Percentiles rank a stretch among this genome's conserved stretches.
Evolutionary conservation across 768 basidiomycete genomes (phyloP).

Genomic region (Calocybe gangraenosa): DNA sequence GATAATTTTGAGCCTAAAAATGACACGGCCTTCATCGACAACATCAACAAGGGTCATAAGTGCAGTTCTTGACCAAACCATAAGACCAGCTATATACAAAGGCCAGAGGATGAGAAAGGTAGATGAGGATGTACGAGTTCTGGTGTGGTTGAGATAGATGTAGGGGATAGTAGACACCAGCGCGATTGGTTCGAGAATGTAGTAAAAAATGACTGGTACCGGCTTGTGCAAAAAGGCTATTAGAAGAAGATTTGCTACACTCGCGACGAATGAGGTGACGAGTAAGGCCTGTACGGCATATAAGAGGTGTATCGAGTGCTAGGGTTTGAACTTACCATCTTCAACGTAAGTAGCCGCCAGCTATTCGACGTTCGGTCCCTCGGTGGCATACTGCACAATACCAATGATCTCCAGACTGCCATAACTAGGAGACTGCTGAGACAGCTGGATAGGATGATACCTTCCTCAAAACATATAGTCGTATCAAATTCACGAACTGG

Average conservation of each 20-base stretch:
- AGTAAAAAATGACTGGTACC: constrained; percentile 44
- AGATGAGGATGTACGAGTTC: constrained; percentile 66
- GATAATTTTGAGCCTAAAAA: constrained; percentile 42
- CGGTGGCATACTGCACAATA: constrained; percentile 20
- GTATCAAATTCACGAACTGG: constrained; percentile 62
- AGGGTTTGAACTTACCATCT: constrained; percentile 57
- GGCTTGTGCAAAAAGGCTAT: constrained; percentile 29
- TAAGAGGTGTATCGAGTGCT: neutral
- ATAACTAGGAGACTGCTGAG: constrained; percentile 42
- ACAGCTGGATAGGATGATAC: constrained; percentile 52
- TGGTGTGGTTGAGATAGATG: constrained; percentile 66
- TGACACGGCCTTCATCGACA: constrained; percentile 16
- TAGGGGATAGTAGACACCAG: constrained; percentile 45
- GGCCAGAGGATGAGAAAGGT: constrained; percentile 84
- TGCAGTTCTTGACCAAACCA: constrained; percentile 61
- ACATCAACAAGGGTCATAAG: constrained; percentile 25
- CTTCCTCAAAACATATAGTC: constrained; percentile 81
- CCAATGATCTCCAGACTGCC: constrained; percentile 32
- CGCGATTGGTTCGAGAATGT: constrained; percentile 56
- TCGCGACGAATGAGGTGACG: constrained; percentile 39
- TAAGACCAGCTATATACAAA: constrained; percentile 43
- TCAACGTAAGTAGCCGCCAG: constrained; percentile 47
- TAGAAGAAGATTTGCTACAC: constrained; percentile 38
- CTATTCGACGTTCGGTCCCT: constrained; percentile 43
- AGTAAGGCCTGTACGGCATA: constrained; percentile 39